Base-by-base conservation (phyloP, 2,329 filamentous ascomycete species). In the Cercospora brassicicola region DNA sequence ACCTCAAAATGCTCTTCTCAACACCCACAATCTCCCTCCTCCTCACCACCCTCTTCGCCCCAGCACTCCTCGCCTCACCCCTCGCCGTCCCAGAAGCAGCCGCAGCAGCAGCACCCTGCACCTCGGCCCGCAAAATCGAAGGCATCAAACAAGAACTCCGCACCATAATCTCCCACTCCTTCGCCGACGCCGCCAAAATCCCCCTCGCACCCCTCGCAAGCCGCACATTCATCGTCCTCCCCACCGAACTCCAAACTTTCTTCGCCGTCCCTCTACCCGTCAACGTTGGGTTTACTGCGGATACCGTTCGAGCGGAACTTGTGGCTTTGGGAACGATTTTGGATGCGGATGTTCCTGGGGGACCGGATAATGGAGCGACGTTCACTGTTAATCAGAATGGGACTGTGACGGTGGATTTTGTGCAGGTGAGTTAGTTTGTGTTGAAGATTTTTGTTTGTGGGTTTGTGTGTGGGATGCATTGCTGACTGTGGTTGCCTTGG, bases 91-190 rank as follows among this genome's bases (percentile, higher is more conserved):
- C 48, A 6, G 48, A 9, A 11, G 18, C 48, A 55, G 48, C 48
- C 7, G 48, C 20, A 53, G 18, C 20, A 53, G 18, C 48, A 15
- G 20, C 53, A 3, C 53, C 62, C 10, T 68, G 66, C 45, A 57
- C 56, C 8, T 45, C 30, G 13, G 48, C 18, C 20, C 39, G 59
- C 28, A 63, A 65, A 36, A 68, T 65, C 45, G 42, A 48, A 23
- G 66, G 55, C 10, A 48, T 64, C 45, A 68, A 73, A 64, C 64
- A 67, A 64, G 67, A 69, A 42, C 66, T 69, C 42, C 57, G 48
- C 15, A 69, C 67, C 39, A 69, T 69, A 55, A 60, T 61, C 10
- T 69, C 67, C 8, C 67, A 65, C 33, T 60, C 53, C 31, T 20
- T 33, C n/a, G 56, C 33, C 18, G 67, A 69, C 20, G 64, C 64